Conservation (phyloP, 768 basidiomycete genomes). For the Suillus weaverae region DNA sequence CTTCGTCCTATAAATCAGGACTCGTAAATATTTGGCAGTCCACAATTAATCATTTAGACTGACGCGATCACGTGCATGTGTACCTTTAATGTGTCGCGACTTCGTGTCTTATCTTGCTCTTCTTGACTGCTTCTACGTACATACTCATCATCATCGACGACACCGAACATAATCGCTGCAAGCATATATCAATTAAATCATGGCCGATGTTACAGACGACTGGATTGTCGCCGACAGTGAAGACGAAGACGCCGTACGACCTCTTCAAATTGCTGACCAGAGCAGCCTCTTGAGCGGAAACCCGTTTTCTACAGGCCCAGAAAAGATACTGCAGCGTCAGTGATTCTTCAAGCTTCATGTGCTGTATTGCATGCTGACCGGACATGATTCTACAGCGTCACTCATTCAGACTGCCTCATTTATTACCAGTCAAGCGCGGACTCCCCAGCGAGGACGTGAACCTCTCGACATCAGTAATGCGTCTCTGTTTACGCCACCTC, state of each 20-base stretch:
- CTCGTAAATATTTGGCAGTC: too few species aligned
- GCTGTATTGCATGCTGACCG: background rate
- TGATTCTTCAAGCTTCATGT: background rate
- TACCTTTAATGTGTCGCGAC: conserved; percentile 2
- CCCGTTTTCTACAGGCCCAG: background rate
- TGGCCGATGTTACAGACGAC: conserved; percentile 25
- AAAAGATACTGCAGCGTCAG: background rate
- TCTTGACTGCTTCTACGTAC: background rate
- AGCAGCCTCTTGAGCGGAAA: background rate
- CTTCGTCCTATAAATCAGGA: too few species aligned
- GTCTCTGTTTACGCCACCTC: conserved; percentile 32
- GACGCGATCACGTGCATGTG: background rate
- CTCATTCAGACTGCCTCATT: conserved; percentile 22
- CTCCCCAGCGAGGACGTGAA: conserved; percentile 13
- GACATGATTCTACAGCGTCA: conserved; percentile 10
- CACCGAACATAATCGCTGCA: conserved; percentile 1
- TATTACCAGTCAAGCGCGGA: conserved; percentile 14
- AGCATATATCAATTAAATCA: background rate
- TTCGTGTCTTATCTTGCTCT: background rate
- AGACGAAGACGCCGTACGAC: conserved; percentile 28
- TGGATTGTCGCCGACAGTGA: conserved; percentile 55
- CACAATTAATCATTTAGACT: background rate
- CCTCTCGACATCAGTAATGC: conserved; percentile 8
- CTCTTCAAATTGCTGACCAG: background rate
- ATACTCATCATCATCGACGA: background rate